Percentiles rank a stretch among this genome's conserved stretches.
These are phyloP conservation scores for Aspergillus campestris DNA, from an alignment of 495 filamentous ascomycete genomes.

Conservation along the genomic window DNA sequence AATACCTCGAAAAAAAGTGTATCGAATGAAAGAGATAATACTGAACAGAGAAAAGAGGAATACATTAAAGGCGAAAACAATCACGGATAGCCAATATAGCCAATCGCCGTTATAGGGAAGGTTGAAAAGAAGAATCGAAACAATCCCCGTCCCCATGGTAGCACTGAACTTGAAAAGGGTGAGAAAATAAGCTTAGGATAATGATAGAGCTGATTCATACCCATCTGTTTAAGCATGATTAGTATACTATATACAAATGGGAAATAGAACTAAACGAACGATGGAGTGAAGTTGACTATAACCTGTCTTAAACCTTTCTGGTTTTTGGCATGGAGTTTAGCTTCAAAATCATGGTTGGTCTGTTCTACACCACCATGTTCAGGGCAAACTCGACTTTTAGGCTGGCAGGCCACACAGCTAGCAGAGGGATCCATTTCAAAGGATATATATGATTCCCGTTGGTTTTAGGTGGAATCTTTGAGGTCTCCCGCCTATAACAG, in stretches of 20 bases:
- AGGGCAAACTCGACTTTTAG: too few species aligned
- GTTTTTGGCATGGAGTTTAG: too few species aligned
- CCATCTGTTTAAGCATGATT: slow-evolving; percentile 21
- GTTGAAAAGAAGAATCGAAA: slow-evolving; percentile 49
- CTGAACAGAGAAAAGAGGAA: slow-evolving; percentile 34
- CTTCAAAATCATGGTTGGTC: slow-evolving; percentile 19
- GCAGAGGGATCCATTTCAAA: neutral
- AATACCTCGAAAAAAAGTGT: slow-evolving; percentile 48
- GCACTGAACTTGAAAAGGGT: too few species aligned
- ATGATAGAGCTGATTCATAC: slow-evolving; percentile 34
- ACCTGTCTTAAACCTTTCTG: slow-evolving; percentile 33
- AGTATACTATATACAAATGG: neutral
- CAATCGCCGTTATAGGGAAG: slow-evolving; percentile 47
- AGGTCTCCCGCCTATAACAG: too few species aligned
- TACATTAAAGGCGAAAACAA: slow-evolving; percentile 48
- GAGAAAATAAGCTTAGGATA: too few species aligned
- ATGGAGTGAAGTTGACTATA: slow-evolving; percentile 43
- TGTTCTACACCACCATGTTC: neutral
- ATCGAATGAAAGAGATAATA: slow-evolving; percentile 44
- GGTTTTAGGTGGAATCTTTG: too few species aligned
- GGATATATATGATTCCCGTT: neutral
- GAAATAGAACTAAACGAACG: slow-evolving; percentile 14
- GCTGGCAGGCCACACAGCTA: too few species aligned
- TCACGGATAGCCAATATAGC: slow-evolving; percentile 45
- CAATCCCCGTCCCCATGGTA: slow-evolving; percentile 57